Base-by-base conservation (phyloP, 2,329 filamentous ascomycete species). In the Neocucurbitaria cava region DNA sequence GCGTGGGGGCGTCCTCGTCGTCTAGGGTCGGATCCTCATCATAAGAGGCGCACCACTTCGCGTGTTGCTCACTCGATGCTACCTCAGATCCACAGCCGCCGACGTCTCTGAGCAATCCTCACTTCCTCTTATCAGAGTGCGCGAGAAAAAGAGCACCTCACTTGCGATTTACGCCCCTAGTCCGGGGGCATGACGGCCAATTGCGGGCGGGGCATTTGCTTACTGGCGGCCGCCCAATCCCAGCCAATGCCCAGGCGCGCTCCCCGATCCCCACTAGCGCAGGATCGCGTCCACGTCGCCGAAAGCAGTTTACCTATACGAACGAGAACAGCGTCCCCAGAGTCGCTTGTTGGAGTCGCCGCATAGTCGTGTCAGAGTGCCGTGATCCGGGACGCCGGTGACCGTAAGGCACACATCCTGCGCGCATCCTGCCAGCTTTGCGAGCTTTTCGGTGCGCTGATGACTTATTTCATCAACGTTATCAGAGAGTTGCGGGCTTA, bases 21-120 rank as follows among this genome's bases (percentile, higher is more conserved):
- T 42, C 7, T 20, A 18, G 33, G 28, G 13, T 18, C 28, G 44
- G 44, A 49, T 46, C 42, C 26, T 46, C 45, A 45, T 42, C 60
- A 55, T 56, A 59, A 55, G 54, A 59, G 54, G 56, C 49, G 47
- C 52, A 47, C 35, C 49, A 42, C 31, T 49, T 52, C 51, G 23
- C 44, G 24, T 47, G 24, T 48, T 47, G 38, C 36, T 17, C 42
- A 21, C 28, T 40, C n/a, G 21, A 26, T 30, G 52, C 28, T 47
- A 38, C 15, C 46, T 41, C 52, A 51, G 47, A 49, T 58, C 47
- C 52, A 49, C 42, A 17, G 13, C 18, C 23, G 24, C 41, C 24
- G 41, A 17, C 41, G n/a, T 43, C 24, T 24, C 23, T 30, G 13
- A 5, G 17, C 11, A 17, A 17, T 30, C 5, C 23, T 33, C 17